Percentiles rank a stretch among this genome's conserved stretches.
These are phyloP conservation scores for Nothopassalora personata DNA, from an alignment of 2,329 filamentous ascomycete genomes.

Conservation along the genomic window DNA sequence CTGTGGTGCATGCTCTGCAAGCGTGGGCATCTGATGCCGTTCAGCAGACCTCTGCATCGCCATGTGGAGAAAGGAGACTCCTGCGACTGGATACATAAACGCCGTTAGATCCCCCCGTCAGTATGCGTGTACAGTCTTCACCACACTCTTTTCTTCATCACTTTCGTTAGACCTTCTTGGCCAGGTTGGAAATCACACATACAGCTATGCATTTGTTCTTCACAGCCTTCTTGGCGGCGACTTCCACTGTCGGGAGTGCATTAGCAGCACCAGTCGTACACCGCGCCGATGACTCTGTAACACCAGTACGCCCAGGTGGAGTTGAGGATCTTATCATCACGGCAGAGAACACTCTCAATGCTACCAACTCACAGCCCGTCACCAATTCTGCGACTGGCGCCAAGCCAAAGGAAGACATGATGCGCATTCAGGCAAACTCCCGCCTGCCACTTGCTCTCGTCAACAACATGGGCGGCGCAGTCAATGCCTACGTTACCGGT, in stretches of 20 bases:
- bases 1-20: background rate
- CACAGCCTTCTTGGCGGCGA: background rate
- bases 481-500: conserved; percentile 45
- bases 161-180: background rate
- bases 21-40: background rate
- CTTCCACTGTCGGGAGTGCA: background rate
- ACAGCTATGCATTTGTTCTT: conserved; percentile 1
- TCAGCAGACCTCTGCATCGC: background rate
- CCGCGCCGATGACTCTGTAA: background rate
- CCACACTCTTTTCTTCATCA: background rate
- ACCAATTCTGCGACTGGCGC: background rate
- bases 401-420: background rate
- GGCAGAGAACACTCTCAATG: conserved; percentile 25
- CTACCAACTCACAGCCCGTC: conserved; percentile 13
- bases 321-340: conserved; percentile 23
- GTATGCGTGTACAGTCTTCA: background rate
- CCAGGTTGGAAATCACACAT: background rate
- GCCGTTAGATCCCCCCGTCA: background rate
- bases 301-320: conserved; percentile 16
- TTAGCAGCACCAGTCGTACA: background rate
- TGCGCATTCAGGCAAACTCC: background rate
- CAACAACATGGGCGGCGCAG: conserved; percentile 38
- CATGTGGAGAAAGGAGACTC: background rate
- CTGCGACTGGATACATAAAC: background rate
- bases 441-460: conserved; percentile 30